Evolutionary conservation across 805 yeast genomes (phyloP).

Genomic region (Citeromyces nyonsensis): DNA sequence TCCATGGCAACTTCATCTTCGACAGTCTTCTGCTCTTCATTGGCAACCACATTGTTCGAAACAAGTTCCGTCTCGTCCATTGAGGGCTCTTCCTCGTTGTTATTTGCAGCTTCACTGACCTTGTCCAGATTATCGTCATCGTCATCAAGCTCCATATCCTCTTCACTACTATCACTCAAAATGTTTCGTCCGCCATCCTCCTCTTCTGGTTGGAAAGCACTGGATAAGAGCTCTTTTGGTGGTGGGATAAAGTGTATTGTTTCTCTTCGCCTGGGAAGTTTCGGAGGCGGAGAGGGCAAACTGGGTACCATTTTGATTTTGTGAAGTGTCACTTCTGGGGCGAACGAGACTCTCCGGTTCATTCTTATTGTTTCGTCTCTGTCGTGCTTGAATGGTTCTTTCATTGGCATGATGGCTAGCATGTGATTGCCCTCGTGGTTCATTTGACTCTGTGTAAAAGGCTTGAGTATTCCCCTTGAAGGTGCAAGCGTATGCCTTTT

Average conservation of each 20-base stretch:
- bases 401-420: slow-evolving; percentile 4
- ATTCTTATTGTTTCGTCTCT: not conserved
- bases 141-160: slow-evolving; percentile 2
- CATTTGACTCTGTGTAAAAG: not conserved
- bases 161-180: slow-evolving; percentile 1
- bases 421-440: slow-evolving; percentile 1
- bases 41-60: slow-evolving; percentile 1
- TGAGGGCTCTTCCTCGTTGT: slow-evolving; percentile 2
- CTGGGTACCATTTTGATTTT: slow-evolving; percentile 25
- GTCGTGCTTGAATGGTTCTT: no score
- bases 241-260: slow-evolving; percentile 15
- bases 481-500: slow-evolving; percentile 1
- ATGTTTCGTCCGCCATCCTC: slow-evolving; percentile 4
- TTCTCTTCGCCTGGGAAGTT: slow-evolving; percentile 12
- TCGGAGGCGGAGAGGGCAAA: slow-evolving; percentile 4
- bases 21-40: slow-evolving; percentile 2
- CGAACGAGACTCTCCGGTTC: slow-evolving; percentile 55
- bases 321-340: slow-evolving; percentile 58
- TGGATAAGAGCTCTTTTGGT: slow-evolving; percentile 1
- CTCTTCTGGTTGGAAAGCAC: slow-evolving; percentile 2
- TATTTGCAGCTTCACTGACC: slow-evolving; percentile 12
- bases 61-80: slow-evolving; percentile 1
- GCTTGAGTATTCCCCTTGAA: slow-evolving; percentile 1
- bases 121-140: slow-evolving; percentile 7
- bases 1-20: slow-evolving; percentile 6